A percentile compares a stretch with the other conserved stretches of the same genome.
These are phyloP conservation scores for Sicyos edulis DNA, from an alignment of 306 rosid species.

Conservation along the genomic window DNA sequence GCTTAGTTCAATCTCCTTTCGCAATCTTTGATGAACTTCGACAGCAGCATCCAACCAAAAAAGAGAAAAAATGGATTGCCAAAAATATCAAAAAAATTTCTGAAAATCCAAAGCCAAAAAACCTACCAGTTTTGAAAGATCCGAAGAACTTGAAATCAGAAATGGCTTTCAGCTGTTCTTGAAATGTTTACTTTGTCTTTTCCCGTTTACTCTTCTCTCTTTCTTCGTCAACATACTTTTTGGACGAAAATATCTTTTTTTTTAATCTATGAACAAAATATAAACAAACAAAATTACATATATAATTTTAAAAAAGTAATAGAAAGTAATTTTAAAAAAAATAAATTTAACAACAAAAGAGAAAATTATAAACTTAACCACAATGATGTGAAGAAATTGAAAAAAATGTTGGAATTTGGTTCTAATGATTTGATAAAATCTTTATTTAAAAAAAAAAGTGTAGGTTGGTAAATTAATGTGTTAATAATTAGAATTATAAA, in stretches of 20 bases:
- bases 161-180: conserved; percentile 17
- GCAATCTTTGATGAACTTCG: conserved; percentile 7
- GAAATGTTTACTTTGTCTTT: conserved; percentile 12
- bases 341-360: no score
- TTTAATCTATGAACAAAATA: background rate
- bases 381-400: no score
- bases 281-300: no score
- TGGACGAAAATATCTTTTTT: background rate
- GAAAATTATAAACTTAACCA: no score
- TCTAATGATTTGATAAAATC: no score
- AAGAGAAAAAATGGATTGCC: background rate
- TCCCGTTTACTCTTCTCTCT: conserved; percentile 24
- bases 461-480: no score
- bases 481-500: no score
- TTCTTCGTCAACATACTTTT: background rate
- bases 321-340: no score
- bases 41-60: conserved; percentile 16
- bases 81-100: background rate
- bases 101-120: conserved; percentile 3
- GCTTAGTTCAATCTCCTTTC: conserved; percentile 16
- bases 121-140: conserved; percentile 26
- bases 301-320: no score
- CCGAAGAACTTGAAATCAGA: conserved; percentile 26
- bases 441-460: no score
- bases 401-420: no score